Base-by-base conservation (phyloP, 2,329 filamentous ascomycete species). In the Thelonectria rubi region DNA sequence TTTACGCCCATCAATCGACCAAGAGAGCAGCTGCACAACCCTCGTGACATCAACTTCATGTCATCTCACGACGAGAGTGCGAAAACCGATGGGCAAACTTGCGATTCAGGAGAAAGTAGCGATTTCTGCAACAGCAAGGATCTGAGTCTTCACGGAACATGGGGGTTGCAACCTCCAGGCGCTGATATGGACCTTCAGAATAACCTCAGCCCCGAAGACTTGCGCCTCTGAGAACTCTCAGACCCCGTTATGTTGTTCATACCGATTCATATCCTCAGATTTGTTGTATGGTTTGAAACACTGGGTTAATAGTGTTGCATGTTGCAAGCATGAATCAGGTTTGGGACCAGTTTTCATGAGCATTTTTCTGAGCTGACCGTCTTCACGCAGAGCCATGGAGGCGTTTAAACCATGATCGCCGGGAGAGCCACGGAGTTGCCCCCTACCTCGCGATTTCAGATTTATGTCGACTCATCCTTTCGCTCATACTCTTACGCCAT, bases 1-100 rank as follows among this genome's bases (percentile, higher is more conserved):
- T 76, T 78, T 55, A 71, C 72, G 11, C 65, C 75, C 9, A 65
- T 75, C 26, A 76, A 74, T 43, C 68, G 69, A 20, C 53, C 64
- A 48, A 57, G 59, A 55, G 68, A 73, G 3, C 56, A 63, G 11
- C 49, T 46, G 5, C 68, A 69, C 24, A 48, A 65, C 17, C 39
- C 58, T 21, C 64, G 64, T 21, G 66, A 71, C 21, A 61, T 60
- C 26, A 63, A 45, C 10, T 14, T 42, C n/a, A n/a, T 18, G 2
- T 51, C 56, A 15, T 50, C 59, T 12, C 46, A 55, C 14, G 40
- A 60, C 15, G 64, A 53, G 34, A 54, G 47, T 15, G 47, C 72
- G 30, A 75, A 77, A 53, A 51, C 68, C 10, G 71, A 76, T 21
- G 53, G 63, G 11, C 70, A 73, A 17, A 55, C 69, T 9, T 67